Evolutionary conservation across 495 filamentous ascomycete genomes (phyloP).

Genomic region (Penicillium odoratum): DNA sequence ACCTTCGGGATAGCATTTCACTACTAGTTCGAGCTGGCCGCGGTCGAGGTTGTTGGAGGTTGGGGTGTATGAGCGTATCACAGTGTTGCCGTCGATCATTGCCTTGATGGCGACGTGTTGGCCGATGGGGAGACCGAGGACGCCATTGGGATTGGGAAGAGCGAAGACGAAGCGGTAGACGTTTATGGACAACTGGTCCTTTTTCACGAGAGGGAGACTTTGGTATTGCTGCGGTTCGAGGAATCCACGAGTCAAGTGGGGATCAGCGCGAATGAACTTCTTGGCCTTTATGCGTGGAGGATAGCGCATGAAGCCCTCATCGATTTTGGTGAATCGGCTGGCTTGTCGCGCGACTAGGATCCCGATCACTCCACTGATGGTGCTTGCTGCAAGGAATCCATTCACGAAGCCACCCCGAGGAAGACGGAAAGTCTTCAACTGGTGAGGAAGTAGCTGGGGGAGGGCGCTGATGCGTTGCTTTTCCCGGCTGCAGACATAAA

Average conservation of each 20-base stretch:
- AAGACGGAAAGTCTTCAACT: constrained; percentile 16
- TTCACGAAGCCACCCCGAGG: constrained; percentile 28
- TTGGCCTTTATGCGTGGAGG: constrained; percentile 38
- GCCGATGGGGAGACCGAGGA: constrained; percentile 53
- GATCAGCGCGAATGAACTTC: constrained; percentile 27
- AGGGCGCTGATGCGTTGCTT: constrained; percentile 6
- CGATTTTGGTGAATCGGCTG: constrained; percentile 37
- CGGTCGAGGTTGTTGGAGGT: constrained; percentile 52
- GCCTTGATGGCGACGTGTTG: constrained; percentile 55
- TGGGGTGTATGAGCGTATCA: constrained; percentile 52
- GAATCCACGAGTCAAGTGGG: constrained; percentile 38
- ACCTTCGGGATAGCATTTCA: constrained; percentile 52
- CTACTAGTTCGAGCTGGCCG: constrained; percentile 46
- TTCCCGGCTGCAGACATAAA: constrained; percentile 15
- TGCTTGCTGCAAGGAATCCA: constrained; percentile 35
- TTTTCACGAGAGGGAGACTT: constrained; percentile 43
- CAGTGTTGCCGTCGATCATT: constrained; percentile 39
- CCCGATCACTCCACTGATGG: constrained; percentile 24
- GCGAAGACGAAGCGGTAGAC: constrained; percentile 51
- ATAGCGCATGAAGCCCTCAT: constrained; percentile 42
- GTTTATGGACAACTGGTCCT: constrained; percentile 42
- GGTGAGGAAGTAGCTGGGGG: constrained; percentile 17
- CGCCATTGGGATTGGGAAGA: constrained; percentile 38
- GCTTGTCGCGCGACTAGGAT: constrained; percentile 24
- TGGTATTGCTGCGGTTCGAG: constrained; percentile 49